These are phyloP conservation scores for Geotrichum bryndzae DNA, from an alignment of 1,139 yeast genomes.

Conservation along the genomic window DNA sequence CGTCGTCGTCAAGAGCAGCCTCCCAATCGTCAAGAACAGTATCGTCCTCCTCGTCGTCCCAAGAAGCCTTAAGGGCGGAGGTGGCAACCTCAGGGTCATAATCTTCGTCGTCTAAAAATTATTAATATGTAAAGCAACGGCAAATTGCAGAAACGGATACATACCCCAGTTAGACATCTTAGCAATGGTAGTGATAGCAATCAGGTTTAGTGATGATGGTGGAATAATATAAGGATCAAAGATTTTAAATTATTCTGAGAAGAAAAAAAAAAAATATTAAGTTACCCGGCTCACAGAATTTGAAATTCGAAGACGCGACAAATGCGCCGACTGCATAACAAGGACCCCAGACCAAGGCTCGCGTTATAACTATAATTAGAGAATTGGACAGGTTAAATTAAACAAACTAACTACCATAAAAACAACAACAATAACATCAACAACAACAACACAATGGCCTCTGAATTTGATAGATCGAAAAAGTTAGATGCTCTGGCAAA, in stretches of 20 bases:
- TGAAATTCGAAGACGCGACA: not conserved
- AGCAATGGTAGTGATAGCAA: not conserved
- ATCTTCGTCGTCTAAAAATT: conserved; percentile 47
- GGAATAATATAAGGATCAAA: not conserved
- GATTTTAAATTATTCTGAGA: not conserved
- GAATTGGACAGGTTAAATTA: not conserved
- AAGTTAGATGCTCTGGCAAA: conserved; percentile 1
- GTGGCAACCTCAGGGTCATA: conserved; percentile 80
- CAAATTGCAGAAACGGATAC: conserved; percentile 3
- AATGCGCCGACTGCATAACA: not conserved
- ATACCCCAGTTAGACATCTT: conserved; percentile 29
- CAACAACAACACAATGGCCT: not conserved
- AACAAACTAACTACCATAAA: not conserved
- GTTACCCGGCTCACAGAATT: not conserved
- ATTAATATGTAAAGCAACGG: not conserved
- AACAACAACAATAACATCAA: not conserved
- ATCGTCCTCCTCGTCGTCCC: conserved; percentile 81
- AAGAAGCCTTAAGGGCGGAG: conserved; percentile 56
- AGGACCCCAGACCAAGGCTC: not conserved
- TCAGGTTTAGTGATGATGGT: not conserved
- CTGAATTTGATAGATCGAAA: not conserved
- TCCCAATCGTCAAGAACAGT: conserved; percentile 87
- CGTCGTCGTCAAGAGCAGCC: conserved; percentile 33
- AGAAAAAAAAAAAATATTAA: not conserved
- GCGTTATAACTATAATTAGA: not conserved